Conservation (phyloP, 306 rosid species). For the Vigna unguiculata region DNA sequence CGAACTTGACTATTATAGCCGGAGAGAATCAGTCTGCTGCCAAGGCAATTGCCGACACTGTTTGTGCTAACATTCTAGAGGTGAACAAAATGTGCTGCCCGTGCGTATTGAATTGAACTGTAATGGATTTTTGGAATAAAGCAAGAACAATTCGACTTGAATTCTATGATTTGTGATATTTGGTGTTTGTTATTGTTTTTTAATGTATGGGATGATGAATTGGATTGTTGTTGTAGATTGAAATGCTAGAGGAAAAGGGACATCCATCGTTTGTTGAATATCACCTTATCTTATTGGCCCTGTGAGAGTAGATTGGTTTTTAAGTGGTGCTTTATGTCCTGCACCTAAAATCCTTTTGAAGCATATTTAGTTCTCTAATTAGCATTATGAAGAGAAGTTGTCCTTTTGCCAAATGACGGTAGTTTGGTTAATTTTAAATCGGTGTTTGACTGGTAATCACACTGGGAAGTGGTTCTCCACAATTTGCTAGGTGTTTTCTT, state of each 20-base stretch:
- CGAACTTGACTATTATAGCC: conserved; percentile 95
- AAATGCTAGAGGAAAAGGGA: background rate
- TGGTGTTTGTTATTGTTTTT: conserved; percentile 18
- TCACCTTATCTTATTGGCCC: conserved; percentile 3
- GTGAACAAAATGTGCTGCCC: conserved; percentile 69
- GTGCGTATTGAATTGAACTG: conserved; percentile 50
- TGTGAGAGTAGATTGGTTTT: conserved; percentile 25
- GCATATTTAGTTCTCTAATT: background rate
- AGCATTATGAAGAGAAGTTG: background rate
- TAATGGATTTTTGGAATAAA: conserved; percentile 39
- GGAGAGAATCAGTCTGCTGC: conserved; percentile 87
- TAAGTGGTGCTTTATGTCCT: background rate
- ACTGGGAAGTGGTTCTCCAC: conserved; percentile 10
- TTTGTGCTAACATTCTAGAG: conserved; percentile 88
- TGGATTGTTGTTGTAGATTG: background rate
- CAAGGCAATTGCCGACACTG: conserved; percentile 69
- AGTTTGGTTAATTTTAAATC: conserved; percentile 18
- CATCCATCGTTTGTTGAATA: background rate
- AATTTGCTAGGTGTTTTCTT: conserved; percentile 16
- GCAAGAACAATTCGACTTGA: conserved; percentile 16
- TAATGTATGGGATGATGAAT: conserved; percentile 16
- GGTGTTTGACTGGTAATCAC: background rate
- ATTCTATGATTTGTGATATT: background rate
- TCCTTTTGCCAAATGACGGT: background rate
- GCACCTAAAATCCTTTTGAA: conserved; percentile 6